Evolutionary conservation across 371 early-diverging fungal species (phyloP).

Genomic region (Mortierella sp.): DNA sequence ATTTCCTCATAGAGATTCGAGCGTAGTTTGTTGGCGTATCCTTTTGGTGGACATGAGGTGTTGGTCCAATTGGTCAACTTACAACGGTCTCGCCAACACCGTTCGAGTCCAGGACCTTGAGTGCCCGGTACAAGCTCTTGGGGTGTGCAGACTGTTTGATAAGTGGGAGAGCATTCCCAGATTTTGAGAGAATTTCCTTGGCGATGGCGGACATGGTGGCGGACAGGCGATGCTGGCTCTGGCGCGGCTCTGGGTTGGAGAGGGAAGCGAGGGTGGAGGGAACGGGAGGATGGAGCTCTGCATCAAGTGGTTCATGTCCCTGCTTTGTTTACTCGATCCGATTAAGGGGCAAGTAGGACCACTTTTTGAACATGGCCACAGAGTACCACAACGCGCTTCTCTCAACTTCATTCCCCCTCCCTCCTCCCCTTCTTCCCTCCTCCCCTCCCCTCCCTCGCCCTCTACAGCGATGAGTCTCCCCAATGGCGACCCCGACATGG

Average conservation of each 20-base stretch:
- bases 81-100: slow-evolving; percentile 52
- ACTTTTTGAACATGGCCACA: too few species aligned
- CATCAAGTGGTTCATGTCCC: too few species aligned
- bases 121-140: slow-evolving; percentile 42
- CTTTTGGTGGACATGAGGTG: too few species aligned
- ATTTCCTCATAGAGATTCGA: too few species aligned
- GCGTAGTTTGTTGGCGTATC: too few species aligned
- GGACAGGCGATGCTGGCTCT: too few species aligned
- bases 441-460: background rate
- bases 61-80: slow-evolving; percentile 12
- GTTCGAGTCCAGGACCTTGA: slow-evolving; percentile 51
- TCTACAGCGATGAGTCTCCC: slow-evolving; percentile 25
- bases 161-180: slow-evolving; percentile 38
- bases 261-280: too few species aligned
- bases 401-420: background rate
- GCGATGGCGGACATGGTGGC: slow-evolving; percentile 49
- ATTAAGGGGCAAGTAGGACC: too few species aligned
- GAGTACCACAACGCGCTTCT: background rate
- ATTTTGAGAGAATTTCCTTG: slow-evolving; percentile 52
- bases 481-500: slow-evolving; percentile 24
- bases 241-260: too few species aligned
- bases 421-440: background rate
- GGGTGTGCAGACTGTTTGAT: slow-evolving; percentile 43
- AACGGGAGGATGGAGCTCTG: too few species aligned
- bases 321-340: slow-evolving; percentile 19